Conservation (phyloP, 75 land plant genomes). For the Pinus taeda region DNA sequence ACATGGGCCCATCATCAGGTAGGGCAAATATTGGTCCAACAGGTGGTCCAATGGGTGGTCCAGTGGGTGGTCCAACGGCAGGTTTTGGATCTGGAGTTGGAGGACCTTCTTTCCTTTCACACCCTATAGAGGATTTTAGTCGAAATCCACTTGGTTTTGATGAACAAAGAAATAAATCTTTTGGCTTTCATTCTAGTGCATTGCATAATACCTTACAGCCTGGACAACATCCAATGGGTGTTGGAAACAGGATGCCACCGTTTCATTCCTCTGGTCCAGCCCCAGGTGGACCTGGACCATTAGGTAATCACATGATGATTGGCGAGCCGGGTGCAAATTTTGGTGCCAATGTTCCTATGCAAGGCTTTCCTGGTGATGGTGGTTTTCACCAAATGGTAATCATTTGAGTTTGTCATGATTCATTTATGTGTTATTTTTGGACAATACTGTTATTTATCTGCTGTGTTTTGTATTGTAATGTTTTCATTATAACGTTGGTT, state of each 20-base stretch:
- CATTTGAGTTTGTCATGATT: neutral
- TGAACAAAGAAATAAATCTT: constrained; percentile 16
- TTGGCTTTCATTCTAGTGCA: constrained; percentile 6
- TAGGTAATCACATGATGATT: constrained; percentile 19
- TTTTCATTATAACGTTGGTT: constrained; percentile 5
- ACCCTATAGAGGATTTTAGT: constrained; percentile 24
- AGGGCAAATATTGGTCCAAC: constrained; percentile 23
- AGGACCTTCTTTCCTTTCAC: constrained; percentile 17
- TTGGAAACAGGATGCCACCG: constrained; percentile 17
- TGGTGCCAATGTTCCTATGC: constrained; percentile 20
- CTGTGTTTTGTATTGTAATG: neutral
- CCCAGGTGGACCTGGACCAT: constrained; percentile 17
- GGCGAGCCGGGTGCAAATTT: constrained; percentile 39
- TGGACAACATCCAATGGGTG: constrained; percentile 21
- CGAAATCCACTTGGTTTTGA: constrained; percentile 30
- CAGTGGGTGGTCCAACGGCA: constrained; percentile 15
- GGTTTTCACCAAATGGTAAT: constrained; percentile 29
- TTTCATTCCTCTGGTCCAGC: constrained; percentile 17
- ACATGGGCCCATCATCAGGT: constrained; percentile 21
- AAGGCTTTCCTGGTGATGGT: constrained; percentile 34
- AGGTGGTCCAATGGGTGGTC: constrained; percentile 25
- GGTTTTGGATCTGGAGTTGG: constrained; percentile 18
- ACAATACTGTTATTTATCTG: neutral
- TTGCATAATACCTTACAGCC: constrained; percentile 18
- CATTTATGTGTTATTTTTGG: neutral